phyloP scores from a whole-genome alignment of 2,329 filamentous ascomycete species.

The Ascosphaera apis region DNA sequence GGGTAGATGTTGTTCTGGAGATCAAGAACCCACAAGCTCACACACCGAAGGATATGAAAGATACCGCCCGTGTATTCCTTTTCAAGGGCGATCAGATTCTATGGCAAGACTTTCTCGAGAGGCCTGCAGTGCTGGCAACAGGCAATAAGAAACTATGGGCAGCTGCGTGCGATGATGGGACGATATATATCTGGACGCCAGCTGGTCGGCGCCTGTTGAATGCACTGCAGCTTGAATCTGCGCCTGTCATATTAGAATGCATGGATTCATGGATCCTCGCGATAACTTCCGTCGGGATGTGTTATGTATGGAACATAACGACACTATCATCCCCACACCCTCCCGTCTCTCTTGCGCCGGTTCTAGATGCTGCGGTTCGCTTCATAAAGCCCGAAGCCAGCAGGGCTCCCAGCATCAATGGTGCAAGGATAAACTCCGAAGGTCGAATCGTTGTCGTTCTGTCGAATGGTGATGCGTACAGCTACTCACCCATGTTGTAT shows the following conservation, averaged over 20 bases:
- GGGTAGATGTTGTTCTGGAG: constrained; percentile 60
- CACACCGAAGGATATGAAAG: constrained; percentile 42
- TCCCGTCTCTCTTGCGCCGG: constrained; percentile 67
- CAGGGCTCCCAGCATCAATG: constrained; percentile 62
- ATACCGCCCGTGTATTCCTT: constrained; percentile 65
- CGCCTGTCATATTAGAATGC: constrained; percentile 83
- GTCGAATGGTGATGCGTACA: constrained; percentile 84
- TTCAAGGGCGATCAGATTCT: constrained; percentile 57
- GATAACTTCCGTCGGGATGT: constrained; percentile 70
- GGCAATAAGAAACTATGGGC: constrained; percentile 84
- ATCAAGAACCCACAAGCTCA: constrained; percentile 49
- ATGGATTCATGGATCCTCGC: constrained; percentile 74
- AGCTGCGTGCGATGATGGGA: constrained; percentile 80
- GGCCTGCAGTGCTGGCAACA: constrained; percentile 68
- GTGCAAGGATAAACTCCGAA: constrained; percentile 70
- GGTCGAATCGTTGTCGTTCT: constrained; percentile 75
- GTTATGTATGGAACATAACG: constrained; percentile 81
- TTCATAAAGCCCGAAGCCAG: constrained; percentile 59
- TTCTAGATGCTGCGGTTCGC: constrained; percentile 67
- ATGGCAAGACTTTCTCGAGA: constrained; percentile 87
- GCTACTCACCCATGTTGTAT: constrained; percentile 66
- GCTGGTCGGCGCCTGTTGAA: constrained; percentile 70
- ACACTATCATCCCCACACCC: constrained; percentile 67
- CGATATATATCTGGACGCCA: constrained; percentile 74
- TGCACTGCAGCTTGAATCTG: constrained; percentile 67